These are phyloP conservation scores for Beauveria sp. DNA, from an alignment of 2,329 filamentous ascomycete genomes.

Conservation along the genomic window DNA sequence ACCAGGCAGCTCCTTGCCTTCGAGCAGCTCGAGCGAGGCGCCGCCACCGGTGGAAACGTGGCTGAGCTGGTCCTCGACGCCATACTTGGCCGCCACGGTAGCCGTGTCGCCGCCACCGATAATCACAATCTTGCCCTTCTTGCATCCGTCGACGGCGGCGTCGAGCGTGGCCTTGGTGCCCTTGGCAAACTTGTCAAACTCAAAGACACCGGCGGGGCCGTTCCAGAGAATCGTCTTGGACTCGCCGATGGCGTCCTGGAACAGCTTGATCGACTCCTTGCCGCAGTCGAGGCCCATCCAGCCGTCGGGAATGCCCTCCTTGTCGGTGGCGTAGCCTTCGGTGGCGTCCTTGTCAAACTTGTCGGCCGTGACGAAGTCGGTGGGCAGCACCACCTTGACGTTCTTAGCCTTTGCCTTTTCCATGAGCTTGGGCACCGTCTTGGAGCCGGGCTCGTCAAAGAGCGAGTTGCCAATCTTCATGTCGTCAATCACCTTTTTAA, in stretches of 20 bases:
- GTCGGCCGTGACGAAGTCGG: conserved; percentile 93
- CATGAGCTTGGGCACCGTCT: conserved; percentile 80
- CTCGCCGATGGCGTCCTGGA: conserved; percentile 77
- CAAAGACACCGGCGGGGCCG: conserved; percentile 93
- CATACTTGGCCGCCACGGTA: conserved; percentile 95
- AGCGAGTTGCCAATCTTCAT: conserved; percentile 85
- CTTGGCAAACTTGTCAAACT: conserved; percentile 87
- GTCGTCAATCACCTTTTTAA: conserved; percentile 96
- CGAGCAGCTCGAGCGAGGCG: conserved; percentile 88
- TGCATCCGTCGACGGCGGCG: conserved; percentile 72
- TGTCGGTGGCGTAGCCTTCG: conserved; percentile 74
- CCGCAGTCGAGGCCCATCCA: conserved; percentile 98
- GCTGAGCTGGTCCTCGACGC: conserved; percentile 91
- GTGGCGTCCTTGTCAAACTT: conserved; percentile 85
- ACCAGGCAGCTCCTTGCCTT: conserved; percentile 96
- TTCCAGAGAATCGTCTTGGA: conserved; percentile 99
- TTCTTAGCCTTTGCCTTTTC: conserved; percentile 96
- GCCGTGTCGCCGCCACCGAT: conserved; percentile 98
- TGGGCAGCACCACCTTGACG: conserved; percentile 89
- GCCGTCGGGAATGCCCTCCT: conserved; percentile 85
- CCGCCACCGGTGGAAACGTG: conserved; percentile 97
- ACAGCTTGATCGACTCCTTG: conserved; percentile 78
- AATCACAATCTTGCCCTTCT: conserved; percentile 88
- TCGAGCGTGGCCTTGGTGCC: conserved; percentile 91
- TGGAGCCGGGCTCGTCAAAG: conserved; percentile 88